Conservation (phyloP, 495 filamentous ascomycete species). For the Aspergillus leporis region DNA sequence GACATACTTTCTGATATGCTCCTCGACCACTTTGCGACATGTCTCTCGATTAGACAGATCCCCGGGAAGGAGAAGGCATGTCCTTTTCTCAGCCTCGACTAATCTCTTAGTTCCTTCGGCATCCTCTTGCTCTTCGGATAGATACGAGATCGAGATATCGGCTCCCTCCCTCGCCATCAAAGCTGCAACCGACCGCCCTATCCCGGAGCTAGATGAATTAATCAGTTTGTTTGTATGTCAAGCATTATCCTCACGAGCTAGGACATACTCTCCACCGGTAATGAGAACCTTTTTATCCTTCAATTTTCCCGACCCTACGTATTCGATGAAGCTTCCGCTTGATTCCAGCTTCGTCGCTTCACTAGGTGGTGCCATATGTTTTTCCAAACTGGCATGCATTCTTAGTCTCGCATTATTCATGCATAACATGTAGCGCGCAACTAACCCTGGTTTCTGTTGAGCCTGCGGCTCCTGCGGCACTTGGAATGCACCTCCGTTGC, state of each 20-base stretch:
- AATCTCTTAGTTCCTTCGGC: conserved; percentile 55
- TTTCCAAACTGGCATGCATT: conserved; percentile 23
- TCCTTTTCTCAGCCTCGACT: conserved; percentile 46
- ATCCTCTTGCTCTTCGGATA: conserved; percentile 54
- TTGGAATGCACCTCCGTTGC: conserved; percentile 25
- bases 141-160: conserved; percentile 55
- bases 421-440: not conserved
- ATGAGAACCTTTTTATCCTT: conserved; percentile 53
- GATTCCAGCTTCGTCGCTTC: conserved; percentile 34
- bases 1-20: conserved; percentile 48
- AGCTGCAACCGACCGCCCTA: conserved; percentile 55
- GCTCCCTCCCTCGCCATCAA: conserved; percentile 58
- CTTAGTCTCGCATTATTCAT: not conserved
- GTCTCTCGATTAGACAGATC: conserved; percentile 49
- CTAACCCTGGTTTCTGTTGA: conserved; percentile 28
- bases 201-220: conserved; percentile 43
- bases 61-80: conserved; percentile 48
- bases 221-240: not conserved
- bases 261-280: conserved; percentile 54
- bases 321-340: conserved; percentile 38
- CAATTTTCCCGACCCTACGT: conserved; percentile 49
- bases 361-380: conserved; percentile 18
- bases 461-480: conserved; percentile 22
- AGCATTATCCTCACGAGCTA: not conserved
- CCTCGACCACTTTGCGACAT: conserved; percentile 49